Percentiles rank a stretch among this genome's conserved stretches.
Conservation (phyloP, 768 basidiomycete genomes). For the Rossbeevera mucosa region DNA sequence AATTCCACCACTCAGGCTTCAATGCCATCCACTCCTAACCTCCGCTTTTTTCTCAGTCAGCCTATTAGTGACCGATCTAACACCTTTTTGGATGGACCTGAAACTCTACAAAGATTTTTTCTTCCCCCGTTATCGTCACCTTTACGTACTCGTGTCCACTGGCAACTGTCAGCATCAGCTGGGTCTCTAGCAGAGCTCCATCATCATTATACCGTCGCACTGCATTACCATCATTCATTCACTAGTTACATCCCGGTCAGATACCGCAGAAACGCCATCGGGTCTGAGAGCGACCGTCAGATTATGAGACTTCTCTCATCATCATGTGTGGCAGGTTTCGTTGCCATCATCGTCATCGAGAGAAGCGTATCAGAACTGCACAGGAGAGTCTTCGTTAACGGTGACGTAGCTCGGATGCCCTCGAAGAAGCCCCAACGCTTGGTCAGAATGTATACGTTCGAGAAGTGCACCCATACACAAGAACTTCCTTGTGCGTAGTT, state of each 20-base stretch:
- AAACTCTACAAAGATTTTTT: not conserved
- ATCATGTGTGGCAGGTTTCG: not conserved
- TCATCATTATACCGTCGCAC: not conserved
- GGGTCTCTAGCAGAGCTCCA: not conserved
- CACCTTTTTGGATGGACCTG: not conserved
- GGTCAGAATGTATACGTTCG: not conserved
- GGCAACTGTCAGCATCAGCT: not conserved
- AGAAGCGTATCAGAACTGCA: too few species aligned
- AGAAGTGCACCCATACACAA: slow-evolving; percentile 30
- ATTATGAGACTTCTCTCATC: not conserved
- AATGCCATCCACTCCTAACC: too few species aligned
- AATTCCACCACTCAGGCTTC: not conserved
- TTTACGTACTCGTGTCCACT: not conserved
- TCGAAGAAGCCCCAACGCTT: slow-evolving; percentile 1
- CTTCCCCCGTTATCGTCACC: not conserved
- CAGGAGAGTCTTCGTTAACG: not conserved
- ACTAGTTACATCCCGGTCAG: not conserved
- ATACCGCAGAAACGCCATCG: not conserved
- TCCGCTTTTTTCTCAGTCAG: too few species aligned
- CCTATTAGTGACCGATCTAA: not conserved
- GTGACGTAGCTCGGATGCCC: not conserved
- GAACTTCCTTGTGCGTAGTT: slow-evolving; percentile 50
- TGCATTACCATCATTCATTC: not conserved
- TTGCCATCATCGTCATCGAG: not conserved
- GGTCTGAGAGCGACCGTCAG: not conserved